phyloP scores from a whole-genome alignment of 2,329 filamentous ascomycete species.

The Alternaria brassicae region DNA sequence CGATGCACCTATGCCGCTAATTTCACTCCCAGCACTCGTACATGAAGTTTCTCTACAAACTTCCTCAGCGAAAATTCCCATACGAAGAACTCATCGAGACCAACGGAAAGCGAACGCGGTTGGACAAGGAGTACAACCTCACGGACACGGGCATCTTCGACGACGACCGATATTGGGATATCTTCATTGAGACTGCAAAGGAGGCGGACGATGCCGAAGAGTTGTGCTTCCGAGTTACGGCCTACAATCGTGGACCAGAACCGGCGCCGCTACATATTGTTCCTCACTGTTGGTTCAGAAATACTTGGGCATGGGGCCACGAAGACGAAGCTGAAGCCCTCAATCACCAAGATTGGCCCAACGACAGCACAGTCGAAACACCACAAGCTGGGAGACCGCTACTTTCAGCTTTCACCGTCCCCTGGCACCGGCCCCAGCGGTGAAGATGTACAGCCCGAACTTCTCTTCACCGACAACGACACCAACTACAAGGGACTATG shows the following conservation, averaged over 20 bases:
- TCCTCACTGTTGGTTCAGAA: slow-evolving; percentile 95
- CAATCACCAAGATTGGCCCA: slow-evolving; percentile 70
- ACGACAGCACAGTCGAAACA: slow-evolving; percentile 80
- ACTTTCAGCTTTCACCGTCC: slow-evolving; percentile 85
- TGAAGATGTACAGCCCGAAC: slow-evolving; percentile 81
- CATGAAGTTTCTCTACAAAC: slow-evolving; percentile 99
- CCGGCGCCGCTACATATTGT: slow-evolving; percentile 91
- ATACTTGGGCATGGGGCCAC: slow-evolving; percentile 95
- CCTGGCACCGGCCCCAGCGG: slow-evolving; percentile 80
- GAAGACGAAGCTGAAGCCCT: slow-evolving; percentile 81
- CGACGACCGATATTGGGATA: slow-evolving; percentile 93
- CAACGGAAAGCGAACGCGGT: slow-evolving; percentile 76
- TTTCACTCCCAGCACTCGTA: slow-evolving; percentile 77
- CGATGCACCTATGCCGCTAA: slow-evolving; percentile 46
- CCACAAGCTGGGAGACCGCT: slow-evolving; percentile 79
- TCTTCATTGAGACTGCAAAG: slow-evolving; percentile 95
- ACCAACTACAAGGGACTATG: slow-evolving; percentile 85
- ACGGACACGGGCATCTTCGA: slow-evolving; percentile 88
- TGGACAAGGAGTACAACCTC: slow-evolving; percentile 89
- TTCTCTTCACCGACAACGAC: slow-evolving; percentile 95
- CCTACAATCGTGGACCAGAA: slow-evolving; percentile 93
- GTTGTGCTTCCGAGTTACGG: slow-evolving; percentile 90
- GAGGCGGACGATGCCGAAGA: slow-evolving; percentile 91
- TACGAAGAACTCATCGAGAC: slow-evolving; percentile 87
- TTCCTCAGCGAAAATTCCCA: slow-evolving; percentile 88